Conservation (phyloP, 345 rosid genomes). For the Combretum micranthum region DNA sequence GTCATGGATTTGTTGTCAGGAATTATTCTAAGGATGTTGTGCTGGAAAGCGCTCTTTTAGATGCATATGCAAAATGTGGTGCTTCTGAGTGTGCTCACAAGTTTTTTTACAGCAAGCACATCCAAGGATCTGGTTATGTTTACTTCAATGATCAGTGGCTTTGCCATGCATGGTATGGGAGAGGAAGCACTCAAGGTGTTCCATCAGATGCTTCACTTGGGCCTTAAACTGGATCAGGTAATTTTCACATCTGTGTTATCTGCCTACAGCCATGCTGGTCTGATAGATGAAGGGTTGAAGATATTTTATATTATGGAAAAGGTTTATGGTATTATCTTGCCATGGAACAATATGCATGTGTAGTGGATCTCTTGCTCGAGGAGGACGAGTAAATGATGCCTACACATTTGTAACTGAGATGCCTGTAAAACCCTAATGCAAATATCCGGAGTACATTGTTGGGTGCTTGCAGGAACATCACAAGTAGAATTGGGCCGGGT, state of each 20-base stretch:
- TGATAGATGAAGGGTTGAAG: too few species aligned
- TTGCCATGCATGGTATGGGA: too few species aligned
- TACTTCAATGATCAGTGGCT: too few species aligned
- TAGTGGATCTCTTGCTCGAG: constrained; percentile 88
- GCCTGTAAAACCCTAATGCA: constrained; percentile 57
- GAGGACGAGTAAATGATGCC: constrained; percentile 58
- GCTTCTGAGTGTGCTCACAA: constrained; percentile 41
- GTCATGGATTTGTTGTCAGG: too few species aligned
- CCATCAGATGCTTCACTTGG: too few species aligned
- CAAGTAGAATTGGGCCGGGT: constrained; percentile 52
- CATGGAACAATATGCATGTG: constrained; percentile 67
- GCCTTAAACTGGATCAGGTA: too few species aligned
- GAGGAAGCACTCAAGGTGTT: too few species aligned
- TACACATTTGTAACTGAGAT: constrained; percentile 50
- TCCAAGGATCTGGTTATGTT: too few species aligned
- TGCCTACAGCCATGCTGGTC: too few species aligned
- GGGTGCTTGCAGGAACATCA: constrained; percentile 66
- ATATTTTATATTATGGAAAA: too few species aligned
- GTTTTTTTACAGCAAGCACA: constrained; percentile 43
- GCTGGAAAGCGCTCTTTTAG: constrained; percentile 56
- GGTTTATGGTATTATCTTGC: constrained; percentile 49
- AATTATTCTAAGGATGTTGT: constrained; percentile 46
- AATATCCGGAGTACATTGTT: constrained; percentile 69
- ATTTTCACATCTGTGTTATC: too few species aligned
- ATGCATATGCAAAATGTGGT: constrained; percentile 83